Base-by-base conservation (phyloP, 306 rosid species). In the Begonia peltatifolia region DNA sequence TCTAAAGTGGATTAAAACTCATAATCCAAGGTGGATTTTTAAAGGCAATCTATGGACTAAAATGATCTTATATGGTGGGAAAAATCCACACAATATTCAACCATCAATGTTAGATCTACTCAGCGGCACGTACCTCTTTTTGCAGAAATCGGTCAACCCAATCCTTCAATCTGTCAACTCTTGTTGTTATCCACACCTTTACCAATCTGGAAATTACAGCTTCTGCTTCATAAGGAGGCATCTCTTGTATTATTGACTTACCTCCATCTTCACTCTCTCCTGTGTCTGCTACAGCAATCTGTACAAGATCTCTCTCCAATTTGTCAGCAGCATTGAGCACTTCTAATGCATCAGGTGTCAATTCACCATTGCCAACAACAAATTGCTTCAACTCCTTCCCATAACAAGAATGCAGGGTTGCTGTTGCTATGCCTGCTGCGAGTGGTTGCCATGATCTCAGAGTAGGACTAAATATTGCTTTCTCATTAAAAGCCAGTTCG, bases 241-340 rank as follows among this genome's bases (percentile, higher is more conserved):
- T 90, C 88, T 86, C 92, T 74, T 69, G 76, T 54, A 90, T 83
- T 56, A 90, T 68, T 57, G 94, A 85, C 68, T 80, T 90, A 17
- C 99, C 99, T 14, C 99, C 99, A 73, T 90, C 99, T 63, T 90
- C 99, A 57, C 99, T 86, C 47, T 90, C 94, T 35, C 68, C 95
- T 18, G 87, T 78, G 75, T 85, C 95, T 71, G 68, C 84, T 12
- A 90, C 99, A 17, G 99, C 94, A 63, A 90, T 90, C 81, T 83
- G 95, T 65, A 85, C 99, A 42, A 90, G 86, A 77, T 78, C 90
- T 69, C 81, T 90, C 82, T 90, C 99, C 76, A 90, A 73, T 65
- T 80, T 90, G 75, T 85, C 94, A 12, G 99, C 87, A 50, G 99
- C 90, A 54, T 65, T 64, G 71, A 90, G 68, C 65, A 86, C 92